Evolutionary conservation across 2,329 filamentous ascomycete genomes (phyloP).

Genomic region (Claviceps africana): DNA sequence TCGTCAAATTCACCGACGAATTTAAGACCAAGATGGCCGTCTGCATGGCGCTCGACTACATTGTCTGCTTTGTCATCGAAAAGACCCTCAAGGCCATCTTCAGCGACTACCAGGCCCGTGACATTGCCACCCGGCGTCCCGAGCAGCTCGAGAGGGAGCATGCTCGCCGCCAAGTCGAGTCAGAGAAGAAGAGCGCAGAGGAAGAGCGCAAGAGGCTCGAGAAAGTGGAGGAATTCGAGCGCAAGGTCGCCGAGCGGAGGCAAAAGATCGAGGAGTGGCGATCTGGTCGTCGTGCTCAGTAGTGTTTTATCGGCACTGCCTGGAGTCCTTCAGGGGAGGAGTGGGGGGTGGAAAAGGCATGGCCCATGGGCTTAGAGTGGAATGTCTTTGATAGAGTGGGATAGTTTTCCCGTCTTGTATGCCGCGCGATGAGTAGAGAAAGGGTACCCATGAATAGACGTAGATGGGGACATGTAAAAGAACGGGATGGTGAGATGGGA

Average conservation of each 20-base stretch:
- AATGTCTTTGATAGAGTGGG: neutral
- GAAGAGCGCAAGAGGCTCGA: conserved; percentile 37
- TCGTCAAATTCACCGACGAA: conserved; percentile 77
- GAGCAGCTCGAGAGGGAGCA: conserved; percentile 75
- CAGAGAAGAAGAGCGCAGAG: conserved; percentile 31
- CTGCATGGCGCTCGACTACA: conserved; percentile 80
- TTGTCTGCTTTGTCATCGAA: conserved; percentile 76
- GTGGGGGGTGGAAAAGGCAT: neutral
- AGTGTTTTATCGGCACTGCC: neutral
- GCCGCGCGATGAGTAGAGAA: neutral
- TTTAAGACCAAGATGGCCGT: conserved; percentile 79
- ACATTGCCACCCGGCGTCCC: conserved; percentile 73
- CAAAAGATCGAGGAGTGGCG: conserved; percentile 34
- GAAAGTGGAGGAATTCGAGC: conserved; percentile 46
- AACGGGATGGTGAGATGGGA: too few species aligned
- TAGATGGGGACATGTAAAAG: neutral
- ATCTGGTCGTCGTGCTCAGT: conserved; percentile 16
- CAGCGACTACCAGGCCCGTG: conserved; percentile 83
- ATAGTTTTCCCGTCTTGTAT: neutral
- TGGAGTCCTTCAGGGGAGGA: neutral
- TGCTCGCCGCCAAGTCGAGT: conserved; percentile 48
- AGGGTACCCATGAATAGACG: neutral
- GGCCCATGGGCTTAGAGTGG: neutral
- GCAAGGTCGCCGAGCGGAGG: conserved; percentile 37
- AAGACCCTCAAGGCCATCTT: conserved; percentile 72